Percentiles rank a stretch among this genome's conserved stretches.
Conservation (phyloP, 1,284 basidiomycete species). For the Irpex sp. region DNA sequence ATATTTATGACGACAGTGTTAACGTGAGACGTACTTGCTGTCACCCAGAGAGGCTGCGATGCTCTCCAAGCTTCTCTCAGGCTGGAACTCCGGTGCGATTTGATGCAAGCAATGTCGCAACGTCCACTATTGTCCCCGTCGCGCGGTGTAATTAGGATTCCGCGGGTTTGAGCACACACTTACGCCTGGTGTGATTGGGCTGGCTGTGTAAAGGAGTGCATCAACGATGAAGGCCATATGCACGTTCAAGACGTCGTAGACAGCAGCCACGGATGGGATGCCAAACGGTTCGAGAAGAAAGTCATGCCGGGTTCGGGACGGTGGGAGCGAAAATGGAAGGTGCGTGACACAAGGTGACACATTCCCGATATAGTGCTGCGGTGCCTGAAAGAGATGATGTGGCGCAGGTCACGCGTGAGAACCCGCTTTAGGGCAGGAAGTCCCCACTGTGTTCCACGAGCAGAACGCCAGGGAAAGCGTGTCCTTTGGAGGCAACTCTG, state of each 20-base stretch:
- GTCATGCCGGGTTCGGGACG: not conserved
- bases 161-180: not conserved
- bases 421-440: constrained; percentile 20
- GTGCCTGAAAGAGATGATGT: constrained; percentile 22
- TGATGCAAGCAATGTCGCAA: not conserved
- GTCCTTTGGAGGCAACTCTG: not conserved
- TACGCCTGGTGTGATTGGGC: too few species aligned
- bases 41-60: not conserved
- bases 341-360: constrained; percentile 13
- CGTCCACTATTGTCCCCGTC: not conserved
- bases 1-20: not conserved
- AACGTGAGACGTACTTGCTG: not conserved
- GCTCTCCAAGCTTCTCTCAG: not conserved
- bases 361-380: constrained; percentile 8
- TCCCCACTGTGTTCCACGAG: not conserved
- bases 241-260: not conserved
- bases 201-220: too few species aligned
- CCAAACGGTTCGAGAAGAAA: not conserved
- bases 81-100: not conserved
- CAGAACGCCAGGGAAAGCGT: not conserved
- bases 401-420: constrained; percentile 27
- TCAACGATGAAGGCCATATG: not conserved
- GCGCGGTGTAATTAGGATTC: not conserved
- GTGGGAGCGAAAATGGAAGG: not conserved
- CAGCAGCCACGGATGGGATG: not conserved